phyloP scores from a whole-genome alignment of 169 alveolate species.

The Eimeria sp. region DNA sequence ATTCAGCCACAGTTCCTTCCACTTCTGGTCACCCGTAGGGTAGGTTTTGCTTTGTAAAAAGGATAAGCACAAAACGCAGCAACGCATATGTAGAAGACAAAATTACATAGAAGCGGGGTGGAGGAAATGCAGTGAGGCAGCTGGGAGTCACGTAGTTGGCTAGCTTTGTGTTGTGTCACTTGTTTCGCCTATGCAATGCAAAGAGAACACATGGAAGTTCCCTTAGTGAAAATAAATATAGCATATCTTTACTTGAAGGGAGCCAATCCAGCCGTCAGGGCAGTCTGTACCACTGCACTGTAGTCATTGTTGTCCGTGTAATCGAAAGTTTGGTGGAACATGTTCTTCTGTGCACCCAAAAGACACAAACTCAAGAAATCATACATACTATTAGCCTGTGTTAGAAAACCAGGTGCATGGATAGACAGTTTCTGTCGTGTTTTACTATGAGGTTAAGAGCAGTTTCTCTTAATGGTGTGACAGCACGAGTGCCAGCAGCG shows the following conservation, averaged over 20 bases:
- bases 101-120: not conserved
- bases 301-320: not conserved
- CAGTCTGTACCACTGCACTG: not conserved
- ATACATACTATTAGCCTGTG: too few relatives aligned
- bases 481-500: too few relatives aligned
- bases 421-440: too few relatives aligned
- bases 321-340: not conserved
- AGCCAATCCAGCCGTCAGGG: not conserved
- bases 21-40: not conserved
- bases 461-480: too few relatives aligned
- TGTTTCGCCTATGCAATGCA: not conserved
- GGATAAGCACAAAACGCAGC: not conserved
- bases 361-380: too few relatives aligned
- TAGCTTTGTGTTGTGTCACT: not conserved
- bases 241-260: not conserved
- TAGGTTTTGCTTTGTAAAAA: not conserved
- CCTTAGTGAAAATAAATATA: not conserved
- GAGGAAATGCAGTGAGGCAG: not conserved
- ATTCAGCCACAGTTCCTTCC: not conserved
- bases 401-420: too few relatives aligned
- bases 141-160: not conserved
- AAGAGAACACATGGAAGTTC: not conserved
- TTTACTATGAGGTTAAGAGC: too few relatives aligned
- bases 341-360: not conserved
- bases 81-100: not conserved